Evolutionary conservation across 352 stramenopile species (phyloP), one percentile per base, ranked within the genome.

Genomic region (Phytophthora quininea): DNA sequence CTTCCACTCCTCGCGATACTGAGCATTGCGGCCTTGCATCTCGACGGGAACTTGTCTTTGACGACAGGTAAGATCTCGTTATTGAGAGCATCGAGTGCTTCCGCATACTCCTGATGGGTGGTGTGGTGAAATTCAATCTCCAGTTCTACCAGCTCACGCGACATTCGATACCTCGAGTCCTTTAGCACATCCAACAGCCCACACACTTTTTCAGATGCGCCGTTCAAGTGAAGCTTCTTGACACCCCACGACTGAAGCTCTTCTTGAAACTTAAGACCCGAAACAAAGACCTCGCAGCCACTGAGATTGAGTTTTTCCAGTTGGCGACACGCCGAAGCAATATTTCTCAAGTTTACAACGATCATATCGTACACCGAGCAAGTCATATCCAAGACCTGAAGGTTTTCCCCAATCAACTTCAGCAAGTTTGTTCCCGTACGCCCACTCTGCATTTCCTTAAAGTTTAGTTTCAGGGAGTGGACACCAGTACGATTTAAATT

Each of bases 231-330:
- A 15, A 69, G 45, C 14, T 63, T 63, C 31, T 54, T 69, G 14
- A 69, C 7, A 4, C 47, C 24, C 62, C 62, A 69, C 3, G n/a
- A 49, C 5, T 8, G 46, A 14, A 68, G 1, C 0, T n/a, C 46
- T n/a, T n/a, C n/a, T n/a, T n/a, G n/a, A n/a, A n/a, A n/a, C 15
- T 49, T 46, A 1, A 11, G 15, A 27, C 27, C 31, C 10, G 49
- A 54, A 9, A 65, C 2, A 0, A 15, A 6, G 2, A 59, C 33
- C 4, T 63, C 45, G 29, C 62, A 68, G 8, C 35, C 48, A 0
- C 27, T 29, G 0, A 69, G 38, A 24, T 24, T 29, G 30, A 69
- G 56, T 2, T 64, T 46, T 30, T 69, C 55, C 2, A 69, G 46
- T 9, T 54, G 9, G 0, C 54, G 54, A 24, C 46, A 69, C 29